Base-by-base conservation (phyloP, 73 alveolate species). In the Symbiodinium natans region DNA sequence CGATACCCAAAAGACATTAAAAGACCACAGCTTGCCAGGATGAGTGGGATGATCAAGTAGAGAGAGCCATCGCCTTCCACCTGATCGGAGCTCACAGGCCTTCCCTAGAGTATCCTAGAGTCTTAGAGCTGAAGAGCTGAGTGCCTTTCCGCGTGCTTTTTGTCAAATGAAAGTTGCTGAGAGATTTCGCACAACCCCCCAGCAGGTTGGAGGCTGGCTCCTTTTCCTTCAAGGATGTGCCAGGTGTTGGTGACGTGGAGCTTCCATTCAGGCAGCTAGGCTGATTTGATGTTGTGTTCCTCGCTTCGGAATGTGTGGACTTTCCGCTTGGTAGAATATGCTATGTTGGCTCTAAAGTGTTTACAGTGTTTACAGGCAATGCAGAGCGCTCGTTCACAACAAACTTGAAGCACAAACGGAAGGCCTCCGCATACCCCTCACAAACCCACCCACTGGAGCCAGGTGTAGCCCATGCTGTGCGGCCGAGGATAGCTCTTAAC, bases 11-110 rank as follows among this genome's bases (percentile, higher is more conserved):
- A n/a, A n/a, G n/a, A n/a, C n/a, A n/a, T n/a, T n/a, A n/a, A n/a
- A n/a, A n/a, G n/a, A n/a, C n/a, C n/a, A n/a, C n/a, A n/a, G 73
- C 31, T n/a, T n/a, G 77, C 83, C 85, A 90, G 97, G 98, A 92
- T 36, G 90, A 77, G 86, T 92, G 98, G 98, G 98, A 92, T 8
- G 98, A 92, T 41, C 92, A 80, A 54, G 41, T 92, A 92, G 98
- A 92, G 83, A 38, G 56, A 23, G 98, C 92, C 71, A 92, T 92
- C 29, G 98, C 92, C 23, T 92, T 92, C 68, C 92, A 92, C 68
- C 84, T 92, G 48, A 92, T 92, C 39, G 98, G 98, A 19, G 56
- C 98, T 29, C 98, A 92, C 43, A 68, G 97, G 97, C 88, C 43
- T 13, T 6, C 34, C 0, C 21, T 11, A 31, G 33, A 1, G n/a